A percentile compares a stretch with the other conserved stretches of the same genome.
Conservation (phyloP, 305 asterid species). For the Fraxinus latifolia region DNA sequence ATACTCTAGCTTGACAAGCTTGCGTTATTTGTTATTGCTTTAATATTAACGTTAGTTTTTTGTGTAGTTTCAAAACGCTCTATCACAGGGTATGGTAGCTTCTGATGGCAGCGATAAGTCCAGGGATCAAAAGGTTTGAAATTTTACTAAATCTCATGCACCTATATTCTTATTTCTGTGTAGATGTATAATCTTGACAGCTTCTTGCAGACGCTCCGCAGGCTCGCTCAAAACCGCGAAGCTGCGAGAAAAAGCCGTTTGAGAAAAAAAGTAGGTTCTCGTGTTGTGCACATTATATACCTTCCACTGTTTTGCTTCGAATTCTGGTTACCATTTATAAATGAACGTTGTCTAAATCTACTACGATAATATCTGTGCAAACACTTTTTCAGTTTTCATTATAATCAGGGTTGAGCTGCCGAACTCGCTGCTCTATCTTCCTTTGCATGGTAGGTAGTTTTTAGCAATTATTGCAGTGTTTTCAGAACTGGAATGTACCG, state of each 20-base stretch:
- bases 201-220: constrained; percentile 78
- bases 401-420: not conserved
- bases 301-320: constrained; percentile 18
- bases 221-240: constrained; percentile 99
- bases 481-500: not conserved
- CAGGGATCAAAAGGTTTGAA: constrained; percentile 87
- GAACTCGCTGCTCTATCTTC: not conserved
- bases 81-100: constrained; percentile 45
- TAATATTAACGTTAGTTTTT: constrained; percentile 22
- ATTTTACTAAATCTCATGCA: constrained; percentile 10
- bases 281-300: not conserved
- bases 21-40: constrained; percentile 16
- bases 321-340: not conserved
- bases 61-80: constrained; percentile 60
- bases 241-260: constrained; percentile 99
- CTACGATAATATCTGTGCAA: not conserved
- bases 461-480: not conserved
- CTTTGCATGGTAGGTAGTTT: constrained; percentile 14
- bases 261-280: constrained; percentile 65
- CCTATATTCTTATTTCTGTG: not conserved
- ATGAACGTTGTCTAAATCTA: not conserved
- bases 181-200: constrained; percentile 20
- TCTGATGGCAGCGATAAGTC: constrained; percentile 96
- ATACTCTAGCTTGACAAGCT: not conserved
- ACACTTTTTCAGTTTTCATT: not conserved